Evolutionary conservation across 2,329 filamentous ascomycete species (phyloP).

Genomic region (Teratosphaeria gauchensis): DNA sequence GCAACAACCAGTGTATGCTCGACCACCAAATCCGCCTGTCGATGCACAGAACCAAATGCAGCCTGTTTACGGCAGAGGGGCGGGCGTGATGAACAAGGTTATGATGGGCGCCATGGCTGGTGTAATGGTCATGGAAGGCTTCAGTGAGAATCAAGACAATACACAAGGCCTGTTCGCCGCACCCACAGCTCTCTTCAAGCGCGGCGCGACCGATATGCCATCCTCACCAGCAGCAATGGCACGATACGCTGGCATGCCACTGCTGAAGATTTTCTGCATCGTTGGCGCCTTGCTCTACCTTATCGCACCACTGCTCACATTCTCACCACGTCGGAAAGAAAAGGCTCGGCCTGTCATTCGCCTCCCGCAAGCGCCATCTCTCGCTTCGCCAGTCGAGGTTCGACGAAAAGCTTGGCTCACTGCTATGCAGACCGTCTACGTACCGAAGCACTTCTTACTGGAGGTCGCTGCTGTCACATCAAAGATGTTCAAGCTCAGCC

Average conservation of each 20-base stretch:
- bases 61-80: constrained; percentile 31
- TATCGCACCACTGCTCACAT: constrained; percentile 46
- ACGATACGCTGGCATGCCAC: constrained; percentile 26
- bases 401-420: constrained; percentile 87
- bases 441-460: constrained; percentile 77
- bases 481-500: constrained; percentile 72
- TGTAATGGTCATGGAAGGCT: constrained; percentile 81
- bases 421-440: constrained; percentile 83
- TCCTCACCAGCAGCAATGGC: constrained; percentile 14
- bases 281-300: constrained; percentile 48
- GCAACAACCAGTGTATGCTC: constrained; percentile 21
- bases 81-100: constrained; percentile 58
- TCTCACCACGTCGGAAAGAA: constrained; percentile 46
- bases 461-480: constrained; percentile 72
- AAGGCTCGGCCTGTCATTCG: constrained; percentile 29
- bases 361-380: constrained; percentile 51
- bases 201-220: constrained; percentile 13
- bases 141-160: constrained; percentile 51
- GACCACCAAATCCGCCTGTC: constrained; percentile 21
- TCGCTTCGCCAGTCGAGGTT: constrained; percentile 74
- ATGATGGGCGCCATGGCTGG: constrained; percentile 90
- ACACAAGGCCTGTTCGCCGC: constrained; percentile 34
- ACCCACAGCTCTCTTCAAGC: constrained; percentile 28
- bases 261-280: constrained; percentile 43
- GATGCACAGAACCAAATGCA: constrained; percentile 27